A percentile compares a stretch with the other conserved stretches of the same genome.
phyloP scores from a whole-genome alignment of 345 rosid species.

The Euclidium syriacum region DNA sequence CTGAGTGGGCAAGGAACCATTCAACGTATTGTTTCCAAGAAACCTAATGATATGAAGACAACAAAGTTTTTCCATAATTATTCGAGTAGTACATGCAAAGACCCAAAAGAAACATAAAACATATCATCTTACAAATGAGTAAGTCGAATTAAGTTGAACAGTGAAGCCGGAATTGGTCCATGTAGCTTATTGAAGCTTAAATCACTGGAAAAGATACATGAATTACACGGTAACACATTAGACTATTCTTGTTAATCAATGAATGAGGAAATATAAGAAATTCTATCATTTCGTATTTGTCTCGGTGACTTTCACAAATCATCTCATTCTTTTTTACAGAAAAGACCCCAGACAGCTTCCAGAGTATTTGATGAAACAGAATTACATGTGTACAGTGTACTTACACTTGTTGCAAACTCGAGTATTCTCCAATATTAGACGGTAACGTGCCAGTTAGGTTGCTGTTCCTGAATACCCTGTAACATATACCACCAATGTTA shows the following conservation, averaged over 20 bases:
- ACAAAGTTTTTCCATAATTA: background rate
- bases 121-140: constrained; percentile 47
- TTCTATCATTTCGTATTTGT: background rate
- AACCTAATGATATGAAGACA: constrained; percentile 45
- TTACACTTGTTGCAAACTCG: constrained; percentile 50
- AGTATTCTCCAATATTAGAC: constrained; percentile 44
- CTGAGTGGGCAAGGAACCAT: constrained; percentile 48
- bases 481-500: background rate
- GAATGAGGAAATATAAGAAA: background rate
- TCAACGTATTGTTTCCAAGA: constrained; percentile 36
- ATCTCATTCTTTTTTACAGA: background rate
- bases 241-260: background rate
- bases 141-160: constrained; percentile 31
- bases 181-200: constrained; percentile 34
- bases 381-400: constrained; percentile 32
- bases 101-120: constrained; percentile 5
- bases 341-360: background rate
- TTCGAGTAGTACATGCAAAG: background rate
- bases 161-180: constrained; percentile 28
- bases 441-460: constrained; percentile 56
- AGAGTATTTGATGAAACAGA: background rate
- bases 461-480: constrained; percentile 52
- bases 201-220: constrained; percentile 24
- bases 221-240: background rate
- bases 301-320: background rate